A percentile compares a stretch with the other conserved stretches of the same genome.
Conservation (phyloP, 257 asterid species). For the Fraxinus americana region DNA sequence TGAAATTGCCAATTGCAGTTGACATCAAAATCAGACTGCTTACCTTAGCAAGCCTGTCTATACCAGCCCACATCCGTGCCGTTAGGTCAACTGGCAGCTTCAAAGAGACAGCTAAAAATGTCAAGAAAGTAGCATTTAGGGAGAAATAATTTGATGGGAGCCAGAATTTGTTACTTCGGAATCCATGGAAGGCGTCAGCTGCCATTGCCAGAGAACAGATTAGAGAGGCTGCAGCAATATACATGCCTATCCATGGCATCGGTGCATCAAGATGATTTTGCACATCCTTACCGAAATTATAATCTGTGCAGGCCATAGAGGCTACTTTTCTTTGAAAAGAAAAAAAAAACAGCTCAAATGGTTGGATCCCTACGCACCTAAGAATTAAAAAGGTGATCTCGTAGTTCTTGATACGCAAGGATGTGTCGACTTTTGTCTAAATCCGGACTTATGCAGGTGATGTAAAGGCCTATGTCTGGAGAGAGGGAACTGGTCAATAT, state of each 20-base stretch:
- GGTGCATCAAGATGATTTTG: slow-evolving; percentile 14
- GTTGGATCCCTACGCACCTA: not conserved
- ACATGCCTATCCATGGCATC: slow-evolving; percentile 33
- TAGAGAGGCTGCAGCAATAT: slow-evolving; percentile 20
- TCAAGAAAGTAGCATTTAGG: slow-evolving; percentile 4
- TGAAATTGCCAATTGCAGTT: not conserved
- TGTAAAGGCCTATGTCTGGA: not conserved
- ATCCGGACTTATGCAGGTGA: not conserved
- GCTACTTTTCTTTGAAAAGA: not conserved
- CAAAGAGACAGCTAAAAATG: not conserved
- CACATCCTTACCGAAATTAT: not conserved
- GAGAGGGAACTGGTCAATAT: too few relatives aligned
- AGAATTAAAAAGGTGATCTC: not conserved
- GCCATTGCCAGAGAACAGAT: slow-evolving; percentile 17
- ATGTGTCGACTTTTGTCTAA: not conserved
- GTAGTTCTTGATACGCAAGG: not conserved
- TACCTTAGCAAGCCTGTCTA: not conserved
- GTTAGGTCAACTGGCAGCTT: slow-evolving; percentile 22
- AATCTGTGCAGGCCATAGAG: not conserved
- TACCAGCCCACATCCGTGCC: not conserved
- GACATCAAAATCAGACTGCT: slow-evolving; percentile 1
- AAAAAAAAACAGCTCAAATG: not conserved
- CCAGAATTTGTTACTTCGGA: not conserved
- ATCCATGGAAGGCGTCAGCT: not conserved
- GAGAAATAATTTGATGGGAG: slow-evolving; percentile 8